phyloP scores from a whole-genome alignment of 108 stramenopile species.

The Licmophora abbreviata region DNA sequence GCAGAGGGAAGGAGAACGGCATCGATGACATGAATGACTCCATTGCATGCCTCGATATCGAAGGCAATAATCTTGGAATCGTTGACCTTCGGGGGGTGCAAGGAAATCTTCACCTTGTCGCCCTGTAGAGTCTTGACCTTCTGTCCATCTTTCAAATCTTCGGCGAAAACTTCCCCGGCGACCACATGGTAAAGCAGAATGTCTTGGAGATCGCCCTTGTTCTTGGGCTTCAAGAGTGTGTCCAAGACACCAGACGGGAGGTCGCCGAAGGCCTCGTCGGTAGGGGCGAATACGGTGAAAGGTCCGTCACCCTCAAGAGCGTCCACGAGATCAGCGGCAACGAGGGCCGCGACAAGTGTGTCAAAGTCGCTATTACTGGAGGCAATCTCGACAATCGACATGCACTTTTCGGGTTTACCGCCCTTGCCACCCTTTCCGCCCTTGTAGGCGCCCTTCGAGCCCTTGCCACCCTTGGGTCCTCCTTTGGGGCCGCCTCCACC shows the following conservation, averaged over 20 bases:
- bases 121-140: not conserved
- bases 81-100: no score
- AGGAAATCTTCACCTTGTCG: not conserved
- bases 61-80: no score
- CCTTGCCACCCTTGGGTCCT: no score
- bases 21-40: constrained; percentile 1
- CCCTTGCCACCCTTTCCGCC: no score
- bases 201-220: no score
- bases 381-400: no score
- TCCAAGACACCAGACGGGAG: not conserved
- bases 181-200: not conserved
- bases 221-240: not conserved
- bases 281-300: not conserved
- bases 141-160: not conserved
- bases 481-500: no score
- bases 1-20: not conserved
- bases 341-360: no score
- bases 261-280: not conserved
- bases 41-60: not conserved
- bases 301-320: not conserved
- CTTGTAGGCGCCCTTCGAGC: no score
- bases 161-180: not conserved
- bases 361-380: no score
- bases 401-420: no score
- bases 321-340: constrained; percentile 37